Evolutionary conservation across 768 basidiomycete species (phyloP), one percentile per base, ranked within the genome.

Genomic region (Calocybe gangraenosa): DNA sequence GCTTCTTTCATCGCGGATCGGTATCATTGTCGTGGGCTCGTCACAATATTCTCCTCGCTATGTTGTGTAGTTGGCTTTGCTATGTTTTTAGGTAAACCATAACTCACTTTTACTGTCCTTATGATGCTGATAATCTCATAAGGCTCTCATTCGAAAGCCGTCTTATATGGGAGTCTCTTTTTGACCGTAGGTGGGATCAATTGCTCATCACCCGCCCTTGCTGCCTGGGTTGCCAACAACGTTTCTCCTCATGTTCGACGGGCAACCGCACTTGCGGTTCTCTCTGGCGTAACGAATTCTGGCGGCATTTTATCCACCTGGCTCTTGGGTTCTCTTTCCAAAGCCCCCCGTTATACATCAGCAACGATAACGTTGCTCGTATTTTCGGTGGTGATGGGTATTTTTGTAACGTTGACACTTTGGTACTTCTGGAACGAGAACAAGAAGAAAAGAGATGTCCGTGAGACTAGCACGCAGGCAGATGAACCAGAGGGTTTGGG

Each of bases 271-370:
- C 33, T 73, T 25, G 70, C 68, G n/a, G 47, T 67, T 7, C 58
- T 58, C 2, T 63, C 64, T 30, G 62, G 65, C 38, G 54, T 64
- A 49, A 65, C 63, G 11, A 70, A 68, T 41, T 31, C 57, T 4
- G 69, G 70, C 39, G 69, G 66, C 8, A 68, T 74, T 31, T 63
- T 73, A 34, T 57, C 67, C 3, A 74, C 69, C 3, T 74, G 72
- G 71, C 61, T 68, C 17, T 57, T 72, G 36, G 68, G 67, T 13
- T 51, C 59, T 9, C 48, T 70, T 39, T 67, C 67, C 14, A 56
- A 61, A 4, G 57, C 62, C 2, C 71, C 70, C 28, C 48, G 62
- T 13, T 73, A 69, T 50, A 64, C 56, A 1, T 60, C 53, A 32
- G 71, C 64, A 8, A 65, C 64, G 20, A 61, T 64, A 60, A 49